A percentile compares a stretch with the other conserved stretches of the same genome.
phyloP scores from a whole-genome alignment of 1,139 yeast species.

The Candida sanyaensis region DNA sequence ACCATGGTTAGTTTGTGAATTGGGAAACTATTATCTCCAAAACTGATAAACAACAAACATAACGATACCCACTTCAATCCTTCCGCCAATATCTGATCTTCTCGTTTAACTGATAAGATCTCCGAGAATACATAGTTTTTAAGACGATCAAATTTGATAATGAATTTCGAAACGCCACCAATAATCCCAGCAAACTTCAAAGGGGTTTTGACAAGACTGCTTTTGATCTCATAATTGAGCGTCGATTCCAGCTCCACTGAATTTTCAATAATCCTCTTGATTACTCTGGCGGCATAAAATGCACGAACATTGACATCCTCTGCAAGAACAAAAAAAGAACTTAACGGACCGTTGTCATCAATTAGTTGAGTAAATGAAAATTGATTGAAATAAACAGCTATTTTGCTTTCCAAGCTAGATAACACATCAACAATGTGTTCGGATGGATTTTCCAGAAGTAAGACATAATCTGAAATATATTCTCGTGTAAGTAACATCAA shows the following conservation, averaged over 20 bases:
- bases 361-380: background rate
- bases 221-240: slow-evolving; percentile 33
- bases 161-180: slow-evolving; percentile 35
- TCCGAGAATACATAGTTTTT: slow-evolving; percentile 68
- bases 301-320: slow-evolving; percentile 10
- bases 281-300: slow-evolving; percentile 30
- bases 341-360: slow-evolving; percentile 1
- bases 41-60: slow-evolving; percentile 48
- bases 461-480: slow-evolving; percentile 29
- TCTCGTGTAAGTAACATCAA: slow-evolving; percentile 22
- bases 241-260: slow-evolving; percentile 31
- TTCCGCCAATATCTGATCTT: slow-evolving; percentile 33
- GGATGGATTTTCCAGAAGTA: slow-evolving; percentile 11
- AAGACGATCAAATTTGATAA: slow-evolving; percentile 47
- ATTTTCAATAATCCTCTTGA: slow-evolving; percentile 22
- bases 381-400: background rate
- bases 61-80: slow-evolving; percentile 53
- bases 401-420: background rate
- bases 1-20: slow-evolving; percentile 65
- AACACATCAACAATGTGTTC: slow-evolving; percentile 7
- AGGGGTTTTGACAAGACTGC: slow-evolving; percentile 31
- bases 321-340: background rate
- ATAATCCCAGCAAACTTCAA: slow-evolving; percentile 41
- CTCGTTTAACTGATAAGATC: slow-evolving; percentile 52
- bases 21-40: slow-evolving; percentile 32